Conservation (phyloP, 192 early-diverging fungal genomes). For the Backusella circina region DNA sequence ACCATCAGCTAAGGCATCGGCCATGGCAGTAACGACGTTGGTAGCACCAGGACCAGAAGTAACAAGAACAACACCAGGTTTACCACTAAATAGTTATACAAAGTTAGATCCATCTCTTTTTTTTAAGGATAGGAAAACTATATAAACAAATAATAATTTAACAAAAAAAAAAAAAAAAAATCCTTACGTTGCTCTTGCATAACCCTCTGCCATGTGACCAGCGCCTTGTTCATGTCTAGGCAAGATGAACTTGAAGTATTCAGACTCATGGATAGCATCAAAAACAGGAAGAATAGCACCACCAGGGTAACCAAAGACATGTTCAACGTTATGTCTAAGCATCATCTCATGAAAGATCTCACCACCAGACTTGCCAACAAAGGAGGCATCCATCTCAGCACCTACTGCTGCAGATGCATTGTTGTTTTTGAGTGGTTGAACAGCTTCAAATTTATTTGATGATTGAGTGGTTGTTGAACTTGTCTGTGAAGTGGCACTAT, state of each 20-base stretch:
- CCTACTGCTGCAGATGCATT: background rate
- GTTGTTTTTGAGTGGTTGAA: conserved; percentile 10
- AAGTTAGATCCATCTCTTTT: conserved; percentile 4
- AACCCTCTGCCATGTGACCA: conserved; percentile 98
- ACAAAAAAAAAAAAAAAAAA: background rate
- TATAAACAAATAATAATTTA: background rate
- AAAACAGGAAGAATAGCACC: conserved; percentile 98
- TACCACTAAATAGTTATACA: conserved; percentile 48
- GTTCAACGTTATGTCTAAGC: conserved; percentile 87
- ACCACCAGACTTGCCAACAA: conserved; percentile 96
- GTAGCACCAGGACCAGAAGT: conserved; percentile 96
- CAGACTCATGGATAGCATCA: conserved; percentile 95
- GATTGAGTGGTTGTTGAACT: background rate
- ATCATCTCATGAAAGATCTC: conserved; percentile 99
- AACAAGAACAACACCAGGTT: conserved; percentile 70
- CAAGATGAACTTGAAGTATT: conserved; percentile 95
- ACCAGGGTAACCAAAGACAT: conserved; percentile 97
- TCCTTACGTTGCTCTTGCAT: conserved; percentile 81
- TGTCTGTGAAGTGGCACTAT: background rate
- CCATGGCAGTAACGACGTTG: conserved; percentile 96
- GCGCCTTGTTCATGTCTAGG: conserved; percentile 98
- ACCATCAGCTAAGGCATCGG: conserved; percentile 94
- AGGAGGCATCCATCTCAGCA: conserved; percentile 63
- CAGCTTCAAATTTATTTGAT: background rate
- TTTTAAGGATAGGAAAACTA: background rate